Evolutionary conservation across 768 basidiomycete genomes (phyloP).

Genomic region (Termitomyces sp.): DNA sequence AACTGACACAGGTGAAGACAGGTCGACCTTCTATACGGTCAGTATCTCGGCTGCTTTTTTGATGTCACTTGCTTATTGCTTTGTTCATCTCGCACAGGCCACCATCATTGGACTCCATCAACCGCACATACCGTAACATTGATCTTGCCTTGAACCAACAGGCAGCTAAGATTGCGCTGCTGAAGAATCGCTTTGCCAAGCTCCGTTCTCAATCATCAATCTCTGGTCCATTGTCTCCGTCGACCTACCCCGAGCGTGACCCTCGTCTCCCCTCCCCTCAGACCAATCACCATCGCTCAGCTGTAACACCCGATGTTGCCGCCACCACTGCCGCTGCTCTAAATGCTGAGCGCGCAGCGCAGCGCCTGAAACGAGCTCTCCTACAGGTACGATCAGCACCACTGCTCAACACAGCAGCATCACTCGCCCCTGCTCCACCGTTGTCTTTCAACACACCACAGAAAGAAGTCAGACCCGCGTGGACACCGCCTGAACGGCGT

Average conservation of each 20-base stretch:
- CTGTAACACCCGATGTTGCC: constrained; percentile 62
- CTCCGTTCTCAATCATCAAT: constrained; percentile 29
- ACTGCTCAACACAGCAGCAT: constrained; percentile 57
- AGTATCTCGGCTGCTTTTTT: constrained; percentile 16
- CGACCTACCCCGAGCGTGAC: constrained; percentile 29
- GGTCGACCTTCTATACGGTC: constrained; percentile 65
- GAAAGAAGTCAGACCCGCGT: constrained; percentile 21
- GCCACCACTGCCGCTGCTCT: constrained; percentile 76
- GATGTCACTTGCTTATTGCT: background rate
- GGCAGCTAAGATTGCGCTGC: constrained; percentile 44
- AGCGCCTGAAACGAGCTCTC: constrained; percentile 65
- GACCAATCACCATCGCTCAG: constrained; percentile 27
- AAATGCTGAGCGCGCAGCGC: constrained; percentile 74
- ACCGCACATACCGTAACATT: constrained; percentile 83
- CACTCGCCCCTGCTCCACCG: constrained; percentile 29
- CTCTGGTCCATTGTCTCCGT: background rate
- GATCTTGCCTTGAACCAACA: constrained; percentile 67
- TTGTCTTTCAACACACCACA: constrained; percentile 34
- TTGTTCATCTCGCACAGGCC: constrained; percentile 42
- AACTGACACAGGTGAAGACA: constrained; percentile 54
- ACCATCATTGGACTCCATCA: constrained; percentile 81
- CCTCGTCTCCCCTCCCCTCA: constrained; percentile 37
- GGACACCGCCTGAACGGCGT: constrained; percentile 24
- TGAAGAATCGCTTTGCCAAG: constrained; percentile 50
- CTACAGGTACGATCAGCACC: constrained; percentile 59